These are phyloP conservation scores for Phytophthora pseudosyringae DNA, from an alignment of 352 stramenopile species.

Conservation along the genomic window DNA sequence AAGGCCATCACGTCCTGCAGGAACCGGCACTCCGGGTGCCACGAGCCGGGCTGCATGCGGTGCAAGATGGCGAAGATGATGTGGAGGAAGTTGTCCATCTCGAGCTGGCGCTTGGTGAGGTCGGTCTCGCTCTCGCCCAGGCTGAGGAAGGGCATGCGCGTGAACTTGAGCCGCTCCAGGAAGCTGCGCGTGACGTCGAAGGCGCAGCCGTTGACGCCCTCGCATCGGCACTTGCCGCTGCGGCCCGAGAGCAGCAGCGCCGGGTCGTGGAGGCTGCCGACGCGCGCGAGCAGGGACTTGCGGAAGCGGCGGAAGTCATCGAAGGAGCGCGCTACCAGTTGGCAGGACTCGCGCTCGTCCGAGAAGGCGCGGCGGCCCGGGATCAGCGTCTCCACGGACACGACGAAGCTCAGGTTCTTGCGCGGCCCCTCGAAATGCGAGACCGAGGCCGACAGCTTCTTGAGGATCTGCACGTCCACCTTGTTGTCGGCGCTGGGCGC, in stretches of 20 bases:
- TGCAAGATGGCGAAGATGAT: slow-evolving; percentile 85
- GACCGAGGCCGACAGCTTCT: slow-evolving; percentile 79
- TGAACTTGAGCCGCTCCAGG: slow-evolving; percentile 79
- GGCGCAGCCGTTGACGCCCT: slow-evolving; percentile 60
- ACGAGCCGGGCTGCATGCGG: slow-evolving; percentile 69
- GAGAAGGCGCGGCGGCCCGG: slow-evolving; percentile 57
- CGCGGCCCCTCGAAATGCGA: slow-evolving; percentile 70
- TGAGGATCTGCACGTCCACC: slow-evolving; percentile 83
- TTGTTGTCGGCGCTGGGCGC: slow-evolving; percentile 32
- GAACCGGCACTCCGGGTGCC: slow-evolving; percentile 78
- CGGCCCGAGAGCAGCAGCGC: slow-evolving; percentile 40
- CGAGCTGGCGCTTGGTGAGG: slow-evolving; percentile 64
- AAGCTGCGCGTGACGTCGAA: slow-evolving; percentile 80
- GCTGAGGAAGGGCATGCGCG: slow-evolving; percentile 74
- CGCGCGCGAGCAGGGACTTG: slow-evolving; percentile 70
- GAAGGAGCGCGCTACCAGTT: slow-evolving; percentile 75
- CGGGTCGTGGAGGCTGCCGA: slow-evolving; percentile 55
- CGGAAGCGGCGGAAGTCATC: slow-evolving; percentile 82
- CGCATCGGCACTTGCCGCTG: slow-evolving; percentile 62
- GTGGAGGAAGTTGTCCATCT: slow-evolving; percentile 88
- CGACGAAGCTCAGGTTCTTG: slow-evolving; percentile 81
- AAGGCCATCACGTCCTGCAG: slow-evolving; percentile 83
- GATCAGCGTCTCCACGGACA: slow-evolving; percentile 80
- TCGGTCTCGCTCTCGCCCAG: slow-evolving; percentile 49
- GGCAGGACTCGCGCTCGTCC: slow-evolving; percentile 73